phyloP scores from a whole-genome alignment of 2,329 filamentous ascomycete genomes.

The Arachnomyces sp. region DNA sequence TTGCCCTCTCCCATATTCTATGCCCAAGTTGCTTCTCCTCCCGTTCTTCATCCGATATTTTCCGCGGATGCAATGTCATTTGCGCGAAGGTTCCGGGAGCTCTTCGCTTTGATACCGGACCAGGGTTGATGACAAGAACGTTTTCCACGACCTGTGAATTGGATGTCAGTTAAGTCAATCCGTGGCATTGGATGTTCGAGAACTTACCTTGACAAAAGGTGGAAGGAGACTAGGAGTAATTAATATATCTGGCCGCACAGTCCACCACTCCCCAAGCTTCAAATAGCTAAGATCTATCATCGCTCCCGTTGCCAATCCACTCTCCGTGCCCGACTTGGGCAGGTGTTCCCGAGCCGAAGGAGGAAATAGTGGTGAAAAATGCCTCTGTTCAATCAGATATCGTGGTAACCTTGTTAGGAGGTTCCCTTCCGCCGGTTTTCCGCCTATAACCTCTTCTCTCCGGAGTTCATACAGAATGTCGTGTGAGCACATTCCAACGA shows the following conservation, averaged over 20 bases:
- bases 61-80: constrained; percentile 63
- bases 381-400: constrained; percentile 78
- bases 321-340: constrained; percentile 54
- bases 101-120: constrained; percentile 72
- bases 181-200: too few relatives aligned
- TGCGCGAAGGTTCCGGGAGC: constrained; percentile 79
- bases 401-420: constrained; percentile 62
- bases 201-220: constrained; percentile 74
- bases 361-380: constrained; percentile 85
- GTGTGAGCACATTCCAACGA: constrained; percentile 72
- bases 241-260: constrained; percentile 74
- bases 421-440: constrained; percentile 49
- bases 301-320: constrained; percentile 59
- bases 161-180: constrained; percentile 6
- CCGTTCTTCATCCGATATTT: constrained; percentile 50
- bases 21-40: constrained; percentile 57
- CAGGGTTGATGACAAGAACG: constrained; percentile 84
- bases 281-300: constrained; percentile 76
- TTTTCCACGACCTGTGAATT: constrained; percentile 69
- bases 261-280: constrained; percentile 85
- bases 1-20: constrained; percentile 68
- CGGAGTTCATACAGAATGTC: constrained; percentile 76
- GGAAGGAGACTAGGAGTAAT: constrained; percentile 74
- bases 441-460: constrained; percentile 60
- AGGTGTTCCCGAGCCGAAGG: constrained; percentile 60